Base-by-base conservation (phyloP, 371 early-diverging fungal species). In the Rhizopus arrhizus region DNA sequence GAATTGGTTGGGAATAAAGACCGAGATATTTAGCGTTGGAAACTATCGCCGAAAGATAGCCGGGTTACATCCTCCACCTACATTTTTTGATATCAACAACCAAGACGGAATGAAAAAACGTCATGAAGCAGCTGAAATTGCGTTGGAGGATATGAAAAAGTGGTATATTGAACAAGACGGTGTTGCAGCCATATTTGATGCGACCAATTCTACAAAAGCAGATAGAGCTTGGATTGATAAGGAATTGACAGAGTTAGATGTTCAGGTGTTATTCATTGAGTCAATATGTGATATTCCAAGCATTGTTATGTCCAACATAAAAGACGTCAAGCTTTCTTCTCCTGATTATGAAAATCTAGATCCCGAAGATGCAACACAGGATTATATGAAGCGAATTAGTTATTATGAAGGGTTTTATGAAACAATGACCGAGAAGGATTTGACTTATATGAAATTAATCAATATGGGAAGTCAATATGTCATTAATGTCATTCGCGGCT, bases 201-300 rank as follows among this genome's bases (percentile, higher is more conserved):
- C 96, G 16, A 97, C 97, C 11, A 98, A 99, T 70, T 91, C 95
- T 11, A 96, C 97, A 0, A 81, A 73, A 13, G 87, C 86, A 46
- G 81, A 96, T 52, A 79, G 99, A 66, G 69, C 79, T 43, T 81
- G 85, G 81, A 78, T 97, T 34, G 68, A 88, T 38, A 81, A 89
- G 9, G 61, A 51, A 50, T 87, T 91, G 66, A 73, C 82, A 35
- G 76, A 83, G 60, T 77, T 84, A 15, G 83, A 85, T 60, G 84
- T 96, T 50, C 89, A 94, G 57, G 93, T 95, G 5, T 86, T 99
- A 76, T 99, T 97, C 66, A 89, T 96, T 56, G 99, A 99, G 70
- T 91, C 90, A 11, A 84, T 96, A 54, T 99, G 98, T 74, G 90
- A 94, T 51, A 94, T 95, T 68, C 84, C 87, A 60, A 80, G 90